A percentile compares a stretch with the other conserved stretches of the same genome.
These are phyloP conservation scores for Wickerhamomyces hampshirensis DNA, from an alignment of 805 yeast genomes.

Conservation along the genomic window DNA sequence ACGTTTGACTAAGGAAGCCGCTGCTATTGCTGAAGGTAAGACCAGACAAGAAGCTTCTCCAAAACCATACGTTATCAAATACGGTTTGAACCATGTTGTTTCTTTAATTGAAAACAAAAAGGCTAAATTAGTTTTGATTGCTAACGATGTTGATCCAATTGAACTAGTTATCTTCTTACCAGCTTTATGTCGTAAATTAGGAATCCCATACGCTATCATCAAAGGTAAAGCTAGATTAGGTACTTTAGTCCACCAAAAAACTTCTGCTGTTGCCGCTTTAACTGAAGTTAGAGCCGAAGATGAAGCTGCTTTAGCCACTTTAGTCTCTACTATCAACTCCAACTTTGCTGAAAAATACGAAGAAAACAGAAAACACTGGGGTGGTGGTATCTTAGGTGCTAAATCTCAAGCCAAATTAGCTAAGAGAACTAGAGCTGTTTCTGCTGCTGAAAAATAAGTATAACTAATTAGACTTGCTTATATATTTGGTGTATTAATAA, in stretches of 20 bases:
- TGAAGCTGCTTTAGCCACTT: conserved; percentile 89
- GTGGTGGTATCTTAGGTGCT: conserved; percentile 98
- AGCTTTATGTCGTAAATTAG: conserved; percentile 99
- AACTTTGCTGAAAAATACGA: conserved; percentile 94
- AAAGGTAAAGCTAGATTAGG: conserved; percentile 99
- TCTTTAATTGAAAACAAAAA: conserved; percentile 97
- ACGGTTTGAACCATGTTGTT: conserved; percentile 99
- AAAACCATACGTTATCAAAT: conserved; percentile 95
- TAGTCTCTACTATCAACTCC: conserved; percentile 88
- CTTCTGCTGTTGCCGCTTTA: conserved; percentile 94
- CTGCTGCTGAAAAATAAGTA: conserved; percentile 5
- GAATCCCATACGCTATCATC: conserved; percentile 97
- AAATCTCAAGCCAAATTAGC: conserved; percentile 82
- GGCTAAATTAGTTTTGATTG: conserved; percentile 94
- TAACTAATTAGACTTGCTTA: no score
- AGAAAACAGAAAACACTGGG: conserved; percentile 98
- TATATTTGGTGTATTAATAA: no score
- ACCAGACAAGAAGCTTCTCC: conserved; percentile 93
- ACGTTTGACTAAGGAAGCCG: conserved; percentile 98
- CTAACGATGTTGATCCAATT: conserved; percentile 98
- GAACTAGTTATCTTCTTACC: conserved; percentile 97
- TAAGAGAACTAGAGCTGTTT: conserved; percentile 21
- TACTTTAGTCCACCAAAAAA: conserved; percentile 95
- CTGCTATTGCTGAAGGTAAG: conserved; percentile 98
- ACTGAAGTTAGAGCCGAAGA: conserved; percentile 94